Percentiles rank a stretch among this genome's conserved stretches.
These are phyloP conservation scores for Cyclotella choctawhatcheeana DNA, from an alignment of 108 stramenopile genomes.

Conservation along the genomic window DNA sequence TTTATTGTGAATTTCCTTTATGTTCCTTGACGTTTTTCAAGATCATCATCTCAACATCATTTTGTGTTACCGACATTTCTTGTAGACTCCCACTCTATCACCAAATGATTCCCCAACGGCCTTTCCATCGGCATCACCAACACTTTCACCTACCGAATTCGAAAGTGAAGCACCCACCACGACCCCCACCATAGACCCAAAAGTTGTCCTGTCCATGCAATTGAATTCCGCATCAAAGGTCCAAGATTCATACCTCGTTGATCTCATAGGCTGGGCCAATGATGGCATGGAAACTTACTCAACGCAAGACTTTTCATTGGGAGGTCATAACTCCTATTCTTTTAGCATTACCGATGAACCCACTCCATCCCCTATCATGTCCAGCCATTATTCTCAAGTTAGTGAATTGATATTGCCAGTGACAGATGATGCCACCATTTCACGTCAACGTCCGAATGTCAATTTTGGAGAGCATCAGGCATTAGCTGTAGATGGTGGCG, in stretches of 20 bases:
- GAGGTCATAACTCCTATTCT: no score
- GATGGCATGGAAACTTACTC: conserved; percentile 8
- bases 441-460: conserved; percentile 12
- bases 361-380: not conserved
- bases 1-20: not conserved
- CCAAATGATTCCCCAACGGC: not conserved
- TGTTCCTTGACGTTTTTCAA: not conserved
- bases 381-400: not conserved
- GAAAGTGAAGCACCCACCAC: conserved; percentile 3
- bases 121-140: conserved; percentile 1
- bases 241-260: conserved; percentile 11
- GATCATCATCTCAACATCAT: not conserved
- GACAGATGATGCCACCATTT: conserved; percentile 27
- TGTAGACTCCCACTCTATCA: not conserved
- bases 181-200: not conserved
- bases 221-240: conserved; percentile 2
- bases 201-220: not conserved
- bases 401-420: conserved; percentile 16
- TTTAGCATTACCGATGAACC: not conserved
- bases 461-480: conserved; percentile 31
- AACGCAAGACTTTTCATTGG: not conserved
- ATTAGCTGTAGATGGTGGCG: conserved; percentile 27
- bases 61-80: not conserved
- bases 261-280: conserved; percentile 38
- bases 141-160: conserved; percentile 15